phyloP scores from a whole-genome alignment of 2,329 filamentous ascomycete species.

The Akanthomyces lecanii region DNA sequence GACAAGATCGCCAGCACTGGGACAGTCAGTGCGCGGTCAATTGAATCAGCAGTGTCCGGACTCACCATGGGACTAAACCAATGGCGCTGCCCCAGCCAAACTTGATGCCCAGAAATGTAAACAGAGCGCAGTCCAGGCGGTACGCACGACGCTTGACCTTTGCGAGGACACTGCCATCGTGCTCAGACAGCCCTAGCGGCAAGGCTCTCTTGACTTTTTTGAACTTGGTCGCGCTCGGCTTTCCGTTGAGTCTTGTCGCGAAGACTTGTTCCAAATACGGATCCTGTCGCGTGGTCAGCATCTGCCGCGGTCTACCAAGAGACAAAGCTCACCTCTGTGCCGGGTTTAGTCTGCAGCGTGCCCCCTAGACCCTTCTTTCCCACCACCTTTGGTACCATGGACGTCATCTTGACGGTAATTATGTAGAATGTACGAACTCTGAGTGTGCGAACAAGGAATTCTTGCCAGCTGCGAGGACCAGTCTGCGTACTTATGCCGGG shows the following conservation, averaged over 20 bases:
- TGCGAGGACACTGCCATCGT: constrained; percentile 79
- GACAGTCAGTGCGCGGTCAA: constrained; percentile 20
- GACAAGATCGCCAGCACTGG: constrained; percentile 67
- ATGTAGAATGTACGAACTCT: not conserved
- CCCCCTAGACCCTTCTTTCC: constrained; percentile 56
- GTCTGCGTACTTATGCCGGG: not conserved
- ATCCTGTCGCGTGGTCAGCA: constrained; percentile 53
- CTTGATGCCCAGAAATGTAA: constrained; percentile 73
- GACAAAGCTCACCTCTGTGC: constrained; percentile 44
- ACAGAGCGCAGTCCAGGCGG: constrained; percentile 77
- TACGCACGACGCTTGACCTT: constrained; percentile 84
- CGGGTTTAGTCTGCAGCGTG: constrained; percentile 53
- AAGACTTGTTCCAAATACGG: constrained; percentile 84
- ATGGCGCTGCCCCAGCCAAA: constrained; percentile 90
- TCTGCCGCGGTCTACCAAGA: not conserved
- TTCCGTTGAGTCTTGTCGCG: constrained; percentile 64
- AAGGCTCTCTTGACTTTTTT: constrained; percentile 84
- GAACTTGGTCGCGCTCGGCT: constrained; percentile 58
- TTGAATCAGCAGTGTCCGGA: constrained; percentile 21
- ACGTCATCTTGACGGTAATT: constrained; percentile 42
- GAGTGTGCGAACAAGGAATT: not conserved
- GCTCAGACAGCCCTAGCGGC: constrained; percentile 73
- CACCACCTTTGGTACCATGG: constrained; percentile 49
- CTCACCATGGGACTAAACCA: constrained; percentile 75
- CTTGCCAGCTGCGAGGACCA: not conserved